Evolutionary conservation across 768 basidiomycete species (phyloP).

Genomic region (Tulasnella sp.): DNA sequence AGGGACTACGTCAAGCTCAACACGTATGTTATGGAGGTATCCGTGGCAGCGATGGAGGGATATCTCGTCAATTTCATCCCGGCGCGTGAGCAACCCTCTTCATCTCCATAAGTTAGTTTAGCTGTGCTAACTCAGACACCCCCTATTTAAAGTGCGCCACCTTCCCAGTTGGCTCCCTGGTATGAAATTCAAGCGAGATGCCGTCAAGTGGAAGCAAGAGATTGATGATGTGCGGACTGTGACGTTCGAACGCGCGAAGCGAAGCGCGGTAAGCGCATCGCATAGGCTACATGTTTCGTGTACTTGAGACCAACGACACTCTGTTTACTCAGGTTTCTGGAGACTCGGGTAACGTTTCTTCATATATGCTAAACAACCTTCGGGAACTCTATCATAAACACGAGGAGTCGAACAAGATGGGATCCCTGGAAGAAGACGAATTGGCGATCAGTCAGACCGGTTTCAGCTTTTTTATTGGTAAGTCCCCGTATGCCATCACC

Average conservation of each 20-base stretch:
- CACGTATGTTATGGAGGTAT: background rate
- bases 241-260: constrained; percentile 15
- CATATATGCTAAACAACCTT: constrained; percentile 13
- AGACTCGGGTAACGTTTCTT: background rate
- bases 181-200: constrained; percentile 12
- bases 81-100: background rate
- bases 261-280: background rate
- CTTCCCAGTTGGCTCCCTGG: constrained; percentile 27
- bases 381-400: background rate
- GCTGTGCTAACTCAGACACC: too few species aligned
- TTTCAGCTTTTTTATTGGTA: background rate
- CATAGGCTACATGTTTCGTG: background rate
- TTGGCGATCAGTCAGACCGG: background rate
- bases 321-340: background rate
- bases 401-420: background rate
- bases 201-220: background rate
- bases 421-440: background rate
- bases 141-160: background rate
- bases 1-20: constrained; percentile 1
- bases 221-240: background rate
- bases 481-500: too few species aligned
- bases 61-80: constrained; percentile 19
- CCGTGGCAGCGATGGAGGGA: background rate
- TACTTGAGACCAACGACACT: background rate
- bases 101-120: background rate